Evolutionary conservation across 345 rosid species (phyloP).

Genomic region (Sonneratia caseolaris): DNA sequence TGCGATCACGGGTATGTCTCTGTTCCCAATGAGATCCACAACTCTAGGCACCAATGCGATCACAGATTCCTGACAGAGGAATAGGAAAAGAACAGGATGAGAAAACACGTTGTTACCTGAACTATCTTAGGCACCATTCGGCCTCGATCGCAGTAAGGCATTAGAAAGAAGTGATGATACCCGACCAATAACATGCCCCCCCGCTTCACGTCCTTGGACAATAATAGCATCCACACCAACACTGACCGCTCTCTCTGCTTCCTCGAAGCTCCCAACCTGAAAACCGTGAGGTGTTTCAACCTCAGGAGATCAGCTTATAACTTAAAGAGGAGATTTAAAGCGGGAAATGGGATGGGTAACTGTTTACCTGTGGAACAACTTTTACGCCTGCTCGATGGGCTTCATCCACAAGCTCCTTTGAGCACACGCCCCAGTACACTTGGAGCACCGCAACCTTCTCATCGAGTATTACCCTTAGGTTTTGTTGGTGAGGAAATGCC

Average conservation of each 20-base stretch:
- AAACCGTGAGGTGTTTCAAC: background rate
- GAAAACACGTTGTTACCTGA: background rate
- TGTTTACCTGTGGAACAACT: slow-evolving; percentile 67
- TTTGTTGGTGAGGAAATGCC: slow-evolving; percentile 69
- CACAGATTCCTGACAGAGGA: slow-evolving; percentile 41
- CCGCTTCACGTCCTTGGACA: slow-evolving; percentile 86
- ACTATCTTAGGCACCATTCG: background rate
- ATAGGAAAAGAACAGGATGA: background rate
- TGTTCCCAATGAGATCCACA: slow-evolving; percentile 51
- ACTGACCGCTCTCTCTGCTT: slow-evolving; percentile 42
- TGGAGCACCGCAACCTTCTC: slow-evolving; percentile 76
- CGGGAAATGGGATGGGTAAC: background rate
- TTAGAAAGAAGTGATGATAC: slow-evolving; percentile 19
- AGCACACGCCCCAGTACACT: slow-evolving; percentile 72
- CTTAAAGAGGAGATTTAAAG: background rate
- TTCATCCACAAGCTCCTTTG: slow-evolving; percentile 46
- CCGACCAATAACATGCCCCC: slow-evolving; percentile 83
- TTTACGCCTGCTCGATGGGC: slow-evolving; percentile 63
- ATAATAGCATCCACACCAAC: slow-evolving; percentile 79
- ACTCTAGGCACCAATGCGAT: slow-evolving; percentile 71
- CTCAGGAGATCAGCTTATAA: slow-evolving; percentile 3
- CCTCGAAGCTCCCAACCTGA: slow-evolving; percentile 62
- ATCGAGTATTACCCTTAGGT: slow-evolving; percentile 51
- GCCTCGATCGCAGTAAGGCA: too few species aligned
- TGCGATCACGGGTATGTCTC: slow-evolving; percentile 66